Base-by-base conservation (phyloP, 495 filamentous ascomycete genomes). In the Daldinia vernicosa region DNA sequence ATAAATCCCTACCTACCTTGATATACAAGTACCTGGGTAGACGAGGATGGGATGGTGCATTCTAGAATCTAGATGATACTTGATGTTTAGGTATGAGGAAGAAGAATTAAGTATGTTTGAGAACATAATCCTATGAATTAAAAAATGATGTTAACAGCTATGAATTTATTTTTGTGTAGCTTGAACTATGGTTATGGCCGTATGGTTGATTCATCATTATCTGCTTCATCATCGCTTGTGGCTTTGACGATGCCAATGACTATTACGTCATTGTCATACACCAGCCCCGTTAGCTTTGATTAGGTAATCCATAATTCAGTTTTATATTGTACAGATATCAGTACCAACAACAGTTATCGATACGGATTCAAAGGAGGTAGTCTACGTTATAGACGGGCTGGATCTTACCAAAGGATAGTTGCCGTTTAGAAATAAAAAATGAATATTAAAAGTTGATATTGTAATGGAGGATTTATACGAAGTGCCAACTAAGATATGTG, bases 211-310 rank as follows among this genome's bases (percentile, higher is more conserved):
- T 71, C 57, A 64, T 71, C 53, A 66, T 66, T 50, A 45, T 67
- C 32, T n/a, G n/a, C n/a, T 54, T 55, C 56, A 67, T 60, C 56
- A 60, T 71, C 65, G 50, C 27, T 32, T 53, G 62, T 30, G 57
- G 43, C 67, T 40, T 65, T 33, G 54, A 47, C 22, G 52, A 60
- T 53, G 26, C 40, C n/a, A 39, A 56, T 61, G 6, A n/a, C 5
- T 43, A 58, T 60, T 72, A 72, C 69, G 69, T 72, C 69, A 72
- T 72, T 72, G 64, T 67, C 35, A 58, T 63, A 67, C 69, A 55
- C 28, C 30, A 19, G 53, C n/a, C 9, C 32, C 9, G 1, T 33
- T 11, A 33, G 6, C 0, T 3, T 11, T 33, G 32, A 33, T 33
- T 33, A 33, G 11, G 32, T 33, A 33, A 33, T 33, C 11, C 32